Evolutionary conservation across 108 stramenopile species (phyloP).

Genomic region (Skeletonema potamos): DNA sequence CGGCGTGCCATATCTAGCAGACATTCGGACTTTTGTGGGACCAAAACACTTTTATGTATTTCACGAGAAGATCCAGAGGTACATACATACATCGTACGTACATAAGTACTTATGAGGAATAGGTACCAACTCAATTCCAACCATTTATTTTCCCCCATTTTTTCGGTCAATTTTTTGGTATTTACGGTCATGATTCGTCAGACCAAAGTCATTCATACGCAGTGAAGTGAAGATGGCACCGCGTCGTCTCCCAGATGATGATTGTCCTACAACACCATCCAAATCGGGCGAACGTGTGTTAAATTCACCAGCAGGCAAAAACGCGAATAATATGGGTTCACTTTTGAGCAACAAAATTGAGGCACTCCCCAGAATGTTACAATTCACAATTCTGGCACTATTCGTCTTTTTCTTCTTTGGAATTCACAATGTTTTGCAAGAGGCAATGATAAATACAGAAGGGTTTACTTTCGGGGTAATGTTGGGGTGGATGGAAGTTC

Average conservation of each 20-base stretch:
- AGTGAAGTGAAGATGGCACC: background rate
- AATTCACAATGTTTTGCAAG: constrained; percentile 89
- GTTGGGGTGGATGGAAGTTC: constrained; percentile 94
- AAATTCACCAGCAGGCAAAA: background rate
- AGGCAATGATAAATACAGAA: constrained; percentile 86
- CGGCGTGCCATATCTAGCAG: too few relatives aligned
- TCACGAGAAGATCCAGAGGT: too few relatives aligned
- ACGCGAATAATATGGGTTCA: constrained; percentile 22
- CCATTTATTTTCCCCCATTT: too few relatives aligned
- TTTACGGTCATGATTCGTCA: too few relatives aligned
- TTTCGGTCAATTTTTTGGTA: too few relatives aligned
- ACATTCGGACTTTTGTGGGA: too few relatives aligned
- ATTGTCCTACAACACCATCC: constrained; percentile 18
- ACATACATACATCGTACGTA: too few relatives aligned
- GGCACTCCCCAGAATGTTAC: constrained; percentile 19
- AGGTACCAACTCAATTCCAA: too few relatives aligned
- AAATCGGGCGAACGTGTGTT: constrained; percentile 3
- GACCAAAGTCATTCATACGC: too few relatives aligned
- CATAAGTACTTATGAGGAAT: too few relatives aligned
- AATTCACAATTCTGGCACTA: constrained; percentile 30
- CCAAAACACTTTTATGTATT: too few relatives aligned
- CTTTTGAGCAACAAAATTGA: constrained; percentile 36
- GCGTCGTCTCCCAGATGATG: background rate
- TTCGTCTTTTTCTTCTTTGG: constrained; percentile 87
- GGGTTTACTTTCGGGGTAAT: constrained; percentile 88